Conservation (phyloP, 169 alveolate species). For the Cryptosporidium andersoni region DNA sequence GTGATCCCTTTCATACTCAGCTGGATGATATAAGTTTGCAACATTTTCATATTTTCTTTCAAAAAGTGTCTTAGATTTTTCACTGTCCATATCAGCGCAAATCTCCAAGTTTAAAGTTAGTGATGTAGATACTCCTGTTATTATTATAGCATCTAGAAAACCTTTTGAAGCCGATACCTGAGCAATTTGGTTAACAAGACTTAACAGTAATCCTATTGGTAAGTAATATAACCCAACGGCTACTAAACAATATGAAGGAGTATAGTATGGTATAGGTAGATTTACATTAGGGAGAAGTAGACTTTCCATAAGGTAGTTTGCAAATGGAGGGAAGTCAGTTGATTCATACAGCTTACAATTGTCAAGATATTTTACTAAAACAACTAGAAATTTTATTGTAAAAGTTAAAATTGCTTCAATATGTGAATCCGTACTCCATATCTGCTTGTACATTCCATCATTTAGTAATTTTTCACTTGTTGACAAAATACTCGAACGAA, state of each 20-base stretch:
- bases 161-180: constrained; percentile 26
- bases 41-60: background rate
- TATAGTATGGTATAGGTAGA: constrained; percentile 7
- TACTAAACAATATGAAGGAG: constrained; percentile 22
- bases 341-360: background rate
- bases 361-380: constrained; percentile 8
- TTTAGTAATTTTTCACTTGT: constrained; percentile 51
- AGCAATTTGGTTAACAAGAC: background rate
- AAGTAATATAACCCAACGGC: constrained; percentile 37
- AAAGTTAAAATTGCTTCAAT: constrained; percentile 22
- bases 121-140: constrained; percentile 11
- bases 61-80: too few relatives aligned
- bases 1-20: constrained; percentile 3
- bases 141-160: constrained; percentile 33
- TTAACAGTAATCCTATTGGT: constrained; percentile 1
- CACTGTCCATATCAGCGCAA: too few relatives aligned
- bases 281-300: constrained; percentile 26
- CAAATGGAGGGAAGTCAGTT: background rate
- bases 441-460: constrained; percentile 14
- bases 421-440: constrained; percentile 42
- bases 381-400: constrained; percentile 34
- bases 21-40: background rate
- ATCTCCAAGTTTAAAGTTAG: too few relatives aligned
- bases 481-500: constrained; percentile 24
- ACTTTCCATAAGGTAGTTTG: constrained; percentile 15